These are phyloP conservation scores for Stereocaulon alpinum DNA, from an alignment of 495 filamentous ascomycete genomes.

Conservation along the genomic window DNA sequence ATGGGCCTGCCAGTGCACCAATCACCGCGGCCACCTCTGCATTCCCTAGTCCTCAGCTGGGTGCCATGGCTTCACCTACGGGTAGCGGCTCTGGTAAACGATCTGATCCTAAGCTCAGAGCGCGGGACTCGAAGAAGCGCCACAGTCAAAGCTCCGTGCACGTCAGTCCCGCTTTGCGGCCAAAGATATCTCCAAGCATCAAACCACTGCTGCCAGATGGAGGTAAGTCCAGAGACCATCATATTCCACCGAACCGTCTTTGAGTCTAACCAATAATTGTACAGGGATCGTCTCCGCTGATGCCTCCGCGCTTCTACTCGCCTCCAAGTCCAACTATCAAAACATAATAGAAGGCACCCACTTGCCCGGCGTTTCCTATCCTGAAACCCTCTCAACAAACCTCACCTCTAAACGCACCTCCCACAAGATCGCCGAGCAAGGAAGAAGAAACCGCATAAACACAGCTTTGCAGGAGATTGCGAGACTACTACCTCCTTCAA, in stretches of 20 bases:
- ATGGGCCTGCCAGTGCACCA: slow-evolving; percentile 28
- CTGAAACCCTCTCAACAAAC: slow-evolving; percentile 80
- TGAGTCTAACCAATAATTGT: slow-evolving; percentile 7
- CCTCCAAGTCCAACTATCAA: slow-evolving; percentile 95
- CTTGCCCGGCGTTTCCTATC: slow-evolving; percentile 82
- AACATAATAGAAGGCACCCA: slow-evolving; percentile 90
- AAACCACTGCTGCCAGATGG: slow-evolving; percentile 78
- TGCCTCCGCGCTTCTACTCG: slow-evolving; percentile 73
- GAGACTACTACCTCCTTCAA: slow-evolving; percentile 53
- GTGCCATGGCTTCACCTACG: slow-evolving; percentile 24
- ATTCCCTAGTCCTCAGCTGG: slow-evolving; percentile 44
- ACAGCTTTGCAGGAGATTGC: slow-evolving; percentile 88
- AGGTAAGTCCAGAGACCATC: slow-evolving; percentile 38
- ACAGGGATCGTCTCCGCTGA: slow-evolving; percentile 44
- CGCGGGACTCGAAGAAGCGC: slow-evolving; percentile 52
- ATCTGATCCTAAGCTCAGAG: slow-evolving; percentile 21
- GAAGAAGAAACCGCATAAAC: slow-evolving; percentile 89
- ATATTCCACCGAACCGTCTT: background rate
- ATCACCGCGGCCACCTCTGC: slow-evolving; percentile 33
- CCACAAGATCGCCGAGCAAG: slow-evolving; percentile 96
- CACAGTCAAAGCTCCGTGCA: slow-evolving; percentile 66
- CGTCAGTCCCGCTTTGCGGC: slow-evolving; percentile 71
- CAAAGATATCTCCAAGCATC: slow-evolving; percentile 88
- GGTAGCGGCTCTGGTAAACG: slow-evolving; percentile 20
- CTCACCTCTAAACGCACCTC: slow-evolving; percentile 93